A percentile compares a stretch with the other conserved stretches of the same genome.
Evolutionary conservation across 768 basidiomycete genomes (phyloP).

Genomic region (Naematelia aurantialba): DNA sequence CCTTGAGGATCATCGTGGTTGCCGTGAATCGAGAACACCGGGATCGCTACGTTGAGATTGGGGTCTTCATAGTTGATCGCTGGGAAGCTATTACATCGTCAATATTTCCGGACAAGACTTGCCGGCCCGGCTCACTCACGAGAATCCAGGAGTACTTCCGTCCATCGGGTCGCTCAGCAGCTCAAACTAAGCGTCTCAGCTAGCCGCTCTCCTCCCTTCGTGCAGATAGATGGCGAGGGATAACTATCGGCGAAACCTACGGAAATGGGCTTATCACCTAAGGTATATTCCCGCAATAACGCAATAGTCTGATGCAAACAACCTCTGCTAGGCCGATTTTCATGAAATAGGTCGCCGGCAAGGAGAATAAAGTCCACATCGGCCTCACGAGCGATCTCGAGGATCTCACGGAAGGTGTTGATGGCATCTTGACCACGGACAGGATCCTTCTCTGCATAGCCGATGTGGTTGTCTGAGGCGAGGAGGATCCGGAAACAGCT

Average conservation of each 20-base stretch:
- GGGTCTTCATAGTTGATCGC: constrained; percentile 95
- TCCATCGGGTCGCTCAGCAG: constrained; percentile 88
- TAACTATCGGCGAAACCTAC: constrained; percentile 23
- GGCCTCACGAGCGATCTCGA: constrained; percentile 77
- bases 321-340: constrained; percentile 89
- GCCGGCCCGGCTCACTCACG: constrained; percentile 56
- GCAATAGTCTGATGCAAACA: constrained; percentile 85
- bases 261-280: constrained; percentile 79
- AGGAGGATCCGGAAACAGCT: constrained; percentile 64
- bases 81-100: constrained; percentile 66
- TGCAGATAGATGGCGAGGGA: neutral
- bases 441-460: constrained; percentile 90
- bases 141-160: constrained; percentile 77
- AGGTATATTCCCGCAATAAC: constrained; percentile 80
- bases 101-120: neutral
- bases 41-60: constrained; percentile 91
- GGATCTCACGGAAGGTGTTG: constrained; percentile 88
- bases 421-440: constrained; percentile 91
- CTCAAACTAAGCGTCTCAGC: constrained; percentile 60
- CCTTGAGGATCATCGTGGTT: constrained; percentile 99
- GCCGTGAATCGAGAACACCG: constrained; percentile 97
- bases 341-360: constrained; percentile 95
- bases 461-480: constrained; percentile 94
- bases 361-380: constrained; percentile 90
- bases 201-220: constrained; percentile 1